These are phyloP conservation scores for Agarophyton chilense DNA, from an alignment of 23 red algal species.

Conservation along the genomic window DNA sequence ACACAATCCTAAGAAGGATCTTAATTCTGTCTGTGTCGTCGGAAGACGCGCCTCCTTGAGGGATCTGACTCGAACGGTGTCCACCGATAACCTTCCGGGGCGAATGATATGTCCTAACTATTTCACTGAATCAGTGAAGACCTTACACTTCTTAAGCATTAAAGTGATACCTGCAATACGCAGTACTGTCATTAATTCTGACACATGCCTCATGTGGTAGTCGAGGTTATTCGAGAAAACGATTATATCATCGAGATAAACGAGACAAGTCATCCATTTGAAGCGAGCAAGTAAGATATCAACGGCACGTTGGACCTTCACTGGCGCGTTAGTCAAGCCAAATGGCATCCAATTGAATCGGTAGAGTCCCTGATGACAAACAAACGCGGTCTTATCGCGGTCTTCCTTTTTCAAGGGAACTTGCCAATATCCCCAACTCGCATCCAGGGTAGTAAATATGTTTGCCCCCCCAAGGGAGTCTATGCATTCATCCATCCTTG, in stretches of 20 bases:
- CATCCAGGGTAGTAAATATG: too few species aligned
- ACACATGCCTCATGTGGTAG: conserved; percentile 30
- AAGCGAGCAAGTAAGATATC: conserved; percentile 48
- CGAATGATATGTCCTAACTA: conserved; percentile 57
- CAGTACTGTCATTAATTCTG: conserved; percentile 26
- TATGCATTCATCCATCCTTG: neutral
- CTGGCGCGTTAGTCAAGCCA: conserved; percentile 50
- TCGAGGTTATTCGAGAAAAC: conserved; percentile 18
- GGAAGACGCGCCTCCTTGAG: neutral
- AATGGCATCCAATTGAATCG: conserved; percentile 38
- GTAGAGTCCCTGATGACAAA: conserved; percentile 1
- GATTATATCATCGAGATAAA: conserved; percentile 62
- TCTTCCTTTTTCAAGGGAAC: too few species aligned
- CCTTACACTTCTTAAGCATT: conserved; percentile 45
- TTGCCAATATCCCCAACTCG: too few species aligned
- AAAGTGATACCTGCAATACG: conserved; percentile 27
- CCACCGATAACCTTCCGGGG: conserved; percentile 8
- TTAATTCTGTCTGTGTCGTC: conserved; percentile 20
- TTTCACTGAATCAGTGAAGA: conserved; percentile 12
- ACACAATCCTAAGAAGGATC: conserved; percentile 3
- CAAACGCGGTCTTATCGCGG: conserved; percentile 16
- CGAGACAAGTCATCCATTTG: conserved; percentile 11
- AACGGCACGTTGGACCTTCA: conserved; percentile 56
- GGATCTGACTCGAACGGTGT: neutral
- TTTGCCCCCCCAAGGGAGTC: too few species aligned